These are phyloP conservation scores for Pseudophaeomoniella oleicola DNA, from an alignment of 2,329 filamentous ascomycete genomes.

Conservation along the genomic window DNA sequence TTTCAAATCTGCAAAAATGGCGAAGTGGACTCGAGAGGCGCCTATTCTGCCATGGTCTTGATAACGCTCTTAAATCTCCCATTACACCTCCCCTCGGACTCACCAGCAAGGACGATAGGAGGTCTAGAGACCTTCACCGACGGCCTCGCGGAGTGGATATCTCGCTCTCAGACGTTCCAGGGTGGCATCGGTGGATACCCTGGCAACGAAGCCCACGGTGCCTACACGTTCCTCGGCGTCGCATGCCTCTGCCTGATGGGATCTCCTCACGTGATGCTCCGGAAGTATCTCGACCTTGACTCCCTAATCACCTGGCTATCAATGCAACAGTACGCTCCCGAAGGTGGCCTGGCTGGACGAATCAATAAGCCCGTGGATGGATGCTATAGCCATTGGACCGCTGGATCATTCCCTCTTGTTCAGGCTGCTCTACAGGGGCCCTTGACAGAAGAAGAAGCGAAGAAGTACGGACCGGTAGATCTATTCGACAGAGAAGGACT, in stretches of 20 bases:
- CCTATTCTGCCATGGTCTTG: constrained; percentile 79
- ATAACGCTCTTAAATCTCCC: constrained; percentile 75
- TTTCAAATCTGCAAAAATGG: constrained; percentile 77
- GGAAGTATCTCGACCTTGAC: constrained; percentile 62
- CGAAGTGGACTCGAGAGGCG: constrained; percentile 85
- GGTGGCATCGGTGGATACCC: constrained; percentile 81
- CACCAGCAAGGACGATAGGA: constrained; percentile 44
- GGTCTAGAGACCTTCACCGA: constrained; percentile 55
- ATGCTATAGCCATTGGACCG: constrained; percentile 97
- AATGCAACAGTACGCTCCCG: constrained; percentile 74
- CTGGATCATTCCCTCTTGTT: constrained; percentile 82
- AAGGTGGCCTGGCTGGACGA: constrained; percentile 83
- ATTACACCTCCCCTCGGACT: constrained; percentile 58
- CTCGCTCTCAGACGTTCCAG: constrained; percentile 58
- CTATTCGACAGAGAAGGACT: constrained; percentile 73
- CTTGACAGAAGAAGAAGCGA: constrained; percentile 13
- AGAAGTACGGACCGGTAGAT: constrained; percentile 15
- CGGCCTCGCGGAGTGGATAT: constrained; percentile 65
- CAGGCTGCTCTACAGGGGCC: constrained; percentile 58
- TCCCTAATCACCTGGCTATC: constrained; percentile 77
- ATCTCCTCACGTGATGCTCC: constrained; percentile 58
- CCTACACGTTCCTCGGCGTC: constrained; percentile 88
- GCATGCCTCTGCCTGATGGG: constrained; percentile 79
- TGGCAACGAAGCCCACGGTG: constrained; percentile 83
- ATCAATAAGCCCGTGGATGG: constrained; percentile 97